Percentiles rank a stretch among this genome's conserved stretches.
Evolutionary conservation across 345 rosid genomes (phyloP).

Genomic region (Nasturtium officinale): DNA sequence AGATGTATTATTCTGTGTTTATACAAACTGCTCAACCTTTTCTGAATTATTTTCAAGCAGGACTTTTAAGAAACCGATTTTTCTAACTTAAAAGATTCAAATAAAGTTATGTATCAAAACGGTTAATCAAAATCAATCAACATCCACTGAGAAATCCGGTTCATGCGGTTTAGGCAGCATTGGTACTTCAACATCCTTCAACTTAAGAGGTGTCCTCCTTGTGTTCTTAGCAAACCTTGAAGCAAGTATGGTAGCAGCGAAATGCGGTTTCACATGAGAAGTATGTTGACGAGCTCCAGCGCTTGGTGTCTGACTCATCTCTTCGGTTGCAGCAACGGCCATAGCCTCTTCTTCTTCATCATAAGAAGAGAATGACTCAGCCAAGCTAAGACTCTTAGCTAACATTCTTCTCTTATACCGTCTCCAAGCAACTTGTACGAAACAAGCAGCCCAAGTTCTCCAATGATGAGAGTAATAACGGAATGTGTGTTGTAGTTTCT

Average conservation of each 20-base stretch:
- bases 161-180: conserved; percentile 86
- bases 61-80: conserved; percentile 23
- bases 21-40: conserved; percentile 40
- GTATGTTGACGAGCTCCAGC: conserved; percentile 26
- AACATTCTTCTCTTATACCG: conserved; percentile 53
- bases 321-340: conserved; percentile 32
- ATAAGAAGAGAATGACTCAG: conserved; percentile 49
- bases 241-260: conserved; percentile 72
- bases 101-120: conserved; percentile 19
- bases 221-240: conserved; percentile 89
- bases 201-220: conserved; percentile 73
- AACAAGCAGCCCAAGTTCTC: conserved; percentile 77
- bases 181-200: conserved; percentile 63
- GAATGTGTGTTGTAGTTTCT: conserved; percentile 64
- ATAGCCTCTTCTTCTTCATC: conserved; percentile 39
- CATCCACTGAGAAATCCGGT: conserved; percentile 78
- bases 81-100: conserved; percentile 21
- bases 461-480: conserved; percentile 67
- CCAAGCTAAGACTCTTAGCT: conserved; percentile 48
- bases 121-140: conserved; percentile 40
- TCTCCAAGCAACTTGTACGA: conserved; percentile 65
- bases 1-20: conserved; percentile 30
- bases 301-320: conserved; percentile 23
- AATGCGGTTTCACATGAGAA: conserved; percentile 57
- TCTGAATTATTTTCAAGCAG: conserved; percentile 34